Evolutionary conservation across 108 stramenopile species (phyloP).

Genomic region (Skeletonema tropicum): DNA sequence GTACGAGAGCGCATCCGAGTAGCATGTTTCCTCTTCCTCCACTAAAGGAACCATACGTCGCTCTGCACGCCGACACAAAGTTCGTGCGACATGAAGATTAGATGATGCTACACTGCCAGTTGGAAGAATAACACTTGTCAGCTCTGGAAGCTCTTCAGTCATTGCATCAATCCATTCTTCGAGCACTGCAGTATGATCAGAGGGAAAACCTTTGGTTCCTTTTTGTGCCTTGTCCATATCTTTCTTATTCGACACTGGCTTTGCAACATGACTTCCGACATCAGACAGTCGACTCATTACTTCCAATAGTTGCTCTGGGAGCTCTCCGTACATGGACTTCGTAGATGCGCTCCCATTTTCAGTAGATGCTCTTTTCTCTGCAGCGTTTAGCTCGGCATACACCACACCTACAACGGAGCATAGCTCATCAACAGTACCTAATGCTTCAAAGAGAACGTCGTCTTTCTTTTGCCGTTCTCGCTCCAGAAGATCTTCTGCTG

Average conservation of each 20-base stretch:
- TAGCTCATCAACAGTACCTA: slow-evolving; percentile 89
- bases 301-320: slow-evolving; percentile 67
- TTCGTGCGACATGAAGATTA: slow-evolving; percentile 77
- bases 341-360: slow-evolving; percentile 8
- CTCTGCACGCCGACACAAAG: slow-evolving; percentile 90
- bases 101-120: slow-evolving; percentile 68
- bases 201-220: slow-evolving; percentile 55
- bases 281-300: slow-evolving; percentile 88
- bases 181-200: slow-evolving; percentile 58
- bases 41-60: slow-evolving; percentile 64
- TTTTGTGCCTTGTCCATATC: background rate
- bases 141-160: slow-evolving; percentile 82
- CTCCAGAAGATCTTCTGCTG: too few species aligned
- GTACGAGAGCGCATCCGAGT: slow-evolving; percentile 74
- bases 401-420: slow-evolving; percentile 80
- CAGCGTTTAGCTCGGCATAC: slow-evolving; percentile 52
- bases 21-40: slow-evolving; percentile 47
- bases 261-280: slow-evolving; percentile 81
- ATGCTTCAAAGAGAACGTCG: slow-evolving; percentile 75
- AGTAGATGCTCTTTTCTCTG: slow-evolving; percentile 10
- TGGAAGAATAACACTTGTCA: slow-evolving; percentile 81
- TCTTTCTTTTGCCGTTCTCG: slow-evolving; percentile 79
- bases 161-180: slow-evolving; percentile 86
- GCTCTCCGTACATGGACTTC: slow-evolving; percentile 47
- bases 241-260: slow-evolving; percentile 39